Base-by-base conservation (phyloP, 2,329 filamentous ascomycete genomes). In the Hypoxylon sp. region DNA sequence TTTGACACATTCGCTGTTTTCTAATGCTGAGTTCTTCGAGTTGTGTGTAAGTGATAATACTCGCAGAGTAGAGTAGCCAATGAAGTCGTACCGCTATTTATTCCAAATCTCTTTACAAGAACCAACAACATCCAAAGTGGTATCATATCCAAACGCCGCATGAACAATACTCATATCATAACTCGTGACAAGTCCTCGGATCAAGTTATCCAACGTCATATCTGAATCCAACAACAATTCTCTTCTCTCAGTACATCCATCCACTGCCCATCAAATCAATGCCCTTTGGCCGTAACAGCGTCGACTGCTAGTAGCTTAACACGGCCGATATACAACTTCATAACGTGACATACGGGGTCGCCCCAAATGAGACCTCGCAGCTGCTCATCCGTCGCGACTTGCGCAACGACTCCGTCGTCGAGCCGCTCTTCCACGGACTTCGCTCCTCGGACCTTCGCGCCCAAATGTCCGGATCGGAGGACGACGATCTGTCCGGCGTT, bases 291-390 rank as follows among this genome's bases (percentile, higher is more conserved):
- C 30, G 86, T 90, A 10, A 91, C 87, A 10, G 89, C 91, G 60
- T 84, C 87, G 1, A 89, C 87, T 10, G 91, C 91, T 57, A 97
- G 77, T 3, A 82, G 79, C 74, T 95, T 90, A 46, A 96, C 85
- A 55, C 93, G 80, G 19, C 83, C 85, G 13, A 87, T 86, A 77
- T 97, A 97, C 19, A 95, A 73, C 62, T 81, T 86, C 93, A 97
- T 96, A 69, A 88, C 82, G 78, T 96, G 93, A 74, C 88, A 90
- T 44, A 92, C 81, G 0, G 91, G 91, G 74, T 97, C 92, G 0
- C 93, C 93, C 85, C 93, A 97, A 3, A 97, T 82, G 0, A 93
- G 84, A 1, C 82, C 84, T 22, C 90, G 81, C 52, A 97, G 76
- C 72, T 91, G 82, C 44, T 89, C 85, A 67, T 95, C 91, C 0